These are phyloP conservation scores for Moesziomyces globuligerus DNA, from an alignment of 1,284 basidiomycete genomes.

Conservation along the genomic window DNA sequence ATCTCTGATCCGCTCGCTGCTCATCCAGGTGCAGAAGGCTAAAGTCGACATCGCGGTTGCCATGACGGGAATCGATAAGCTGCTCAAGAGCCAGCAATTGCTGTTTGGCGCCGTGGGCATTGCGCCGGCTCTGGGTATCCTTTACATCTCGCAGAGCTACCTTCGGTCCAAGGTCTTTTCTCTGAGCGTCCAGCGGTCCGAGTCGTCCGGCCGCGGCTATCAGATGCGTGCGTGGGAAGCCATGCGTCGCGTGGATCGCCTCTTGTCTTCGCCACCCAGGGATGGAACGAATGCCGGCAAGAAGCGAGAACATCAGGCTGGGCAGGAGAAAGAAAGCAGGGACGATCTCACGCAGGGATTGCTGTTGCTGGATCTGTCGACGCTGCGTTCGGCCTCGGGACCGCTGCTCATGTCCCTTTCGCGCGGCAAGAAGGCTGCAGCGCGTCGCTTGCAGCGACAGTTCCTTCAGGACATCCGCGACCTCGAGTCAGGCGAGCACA, in stretches of 20 bases:
- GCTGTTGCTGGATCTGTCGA: slow-evolving; percentile 77
- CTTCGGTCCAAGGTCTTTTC: slow-evolving; percentile 72
- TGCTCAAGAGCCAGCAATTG: slow-evolving; percentile 92
- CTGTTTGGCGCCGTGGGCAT: slow-evolving; percentile 98
- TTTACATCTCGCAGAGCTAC: slow-evolving; percentile 73
- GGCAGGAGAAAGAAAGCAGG: neutral
- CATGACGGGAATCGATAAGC: slow-evolving; percentile 85
- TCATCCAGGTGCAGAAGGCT: slow-evolving; percentile 96
- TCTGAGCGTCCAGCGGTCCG: slow-evolving; percentile 69
- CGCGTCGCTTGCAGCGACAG: slow-evolving; percentile 73
- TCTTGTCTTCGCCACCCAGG: slow-evolving; percentile 57
- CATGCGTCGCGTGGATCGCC: slow-evolving; percentile 67
- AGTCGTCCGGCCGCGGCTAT: slow-evolving; percentile 66
- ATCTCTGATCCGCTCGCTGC: slow-evolving; percentile 82
- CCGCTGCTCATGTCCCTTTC: slow-evolving; percentile 43
- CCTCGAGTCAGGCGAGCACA: slow-evolving; percentile 73
- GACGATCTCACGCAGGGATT: slow-evolving; percentile 74
- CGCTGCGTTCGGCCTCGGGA: slow-evolving; percentile 72
- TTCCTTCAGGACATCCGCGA: slow-evolving; percentile 87
- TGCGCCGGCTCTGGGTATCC: slow-evolving; percentile 84
- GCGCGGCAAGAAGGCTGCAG: slow-evolving; percentile 44
- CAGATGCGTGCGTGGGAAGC: slow-evolving; percentile 68
- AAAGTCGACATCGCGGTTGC: slow-evolving; percentile 94
- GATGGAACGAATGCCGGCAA: neutral
- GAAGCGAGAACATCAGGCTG: neutral